Evolutionary conservation across 2,329 filamentous ascomycete species (phyloP).

Genomic region (Bipolaris zeicola): DNA sequence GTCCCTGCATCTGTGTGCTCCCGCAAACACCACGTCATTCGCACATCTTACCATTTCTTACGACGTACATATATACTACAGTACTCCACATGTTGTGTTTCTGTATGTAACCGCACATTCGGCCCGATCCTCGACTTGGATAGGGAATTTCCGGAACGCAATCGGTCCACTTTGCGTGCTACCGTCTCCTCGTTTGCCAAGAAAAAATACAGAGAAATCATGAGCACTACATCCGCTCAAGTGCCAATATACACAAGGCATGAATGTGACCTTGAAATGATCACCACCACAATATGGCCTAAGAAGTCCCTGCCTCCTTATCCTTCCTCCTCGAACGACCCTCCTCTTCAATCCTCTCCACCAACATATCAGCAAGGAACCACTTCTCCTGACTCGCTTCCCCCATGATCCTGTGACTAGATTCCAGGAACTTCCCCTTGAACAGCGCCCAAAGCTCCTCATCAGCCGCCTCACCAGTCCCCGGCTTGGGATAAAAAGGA

Average conservation of each 20-base stretch:
- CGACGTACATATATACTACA: too few species aligned
- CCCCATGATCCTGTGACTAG: conserved; percentile 7
- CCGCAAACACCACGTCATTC: not conserved
- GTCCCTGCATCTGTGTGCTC: not conserved
- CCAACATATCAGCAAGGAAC: conserved; percentile 7
- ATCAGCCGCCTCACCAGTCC: not conserved
- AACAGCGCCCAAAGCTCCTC: conserved; percentile 9
- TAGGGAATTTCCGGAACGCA: not conserved
- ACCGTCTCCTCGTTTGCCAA: not conserved
- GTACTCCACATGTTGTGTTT: not conserved
- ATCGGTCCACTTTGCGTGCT: not conserved
- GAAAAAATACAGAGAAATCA: too few species aligned
- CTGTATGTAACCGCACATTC: not conserved
- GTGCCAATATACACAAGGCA: too few species aligned
- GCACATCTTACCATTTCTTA: not conserved
- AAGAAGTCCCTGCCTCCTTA: not conserved
- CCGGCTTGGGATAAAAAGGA: conserved; percentile 50
- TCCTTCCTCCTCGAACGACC: not conserved
- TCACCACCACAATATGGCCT: too few species aligned
- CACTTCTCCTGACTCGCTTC: not conserved
- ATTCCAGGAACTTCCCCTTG: conserved; percentile 9
- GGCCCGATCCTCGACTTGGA: not conserved
- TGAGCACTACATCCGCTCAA: too few species aligned
- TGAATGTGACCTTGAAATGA: too few species aligned
- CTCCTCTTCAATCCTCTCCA: conserved; percentile 11